Evolutionary conservation across 1,139 yeast species (phyloP).

Genomic region (Debaryomycetaceae sp.): DNA sequence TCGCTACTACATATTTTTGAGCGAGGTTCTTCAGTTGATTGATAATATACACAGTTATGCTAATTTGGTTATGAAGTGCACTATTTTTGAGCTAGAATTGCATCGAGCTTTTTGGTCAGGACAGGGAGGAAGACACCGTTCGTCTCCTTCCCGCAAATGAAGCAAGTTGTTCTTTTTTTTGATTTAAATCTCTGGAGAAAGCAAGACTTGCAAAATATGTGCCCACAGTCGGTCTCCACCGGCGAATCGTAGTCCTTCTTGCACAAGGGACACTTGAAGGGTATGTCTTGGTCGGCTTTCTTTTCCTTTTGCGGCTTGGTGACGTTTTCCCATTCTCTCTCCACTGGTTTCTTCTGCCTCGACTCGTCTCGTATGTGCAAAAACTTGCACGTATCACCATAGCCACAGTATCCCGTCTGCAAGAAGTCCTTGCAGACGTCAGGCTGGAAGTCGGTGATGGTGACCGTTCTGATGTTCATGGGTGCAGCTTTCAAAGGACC

Average conservation of each 20-base stretch:
- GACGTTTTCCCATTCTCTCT: slow-evolving; percentile 67
- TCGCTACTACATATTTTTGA: background rate
- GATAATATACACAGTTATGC: background rate
- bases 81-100: slow-evolving; percentile 3
- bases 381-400: slow-evolving; percentile 97
- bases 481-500: slow-evolving; percentile 31
- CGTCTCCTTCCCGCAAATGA: slow-evolving; percentile 57
- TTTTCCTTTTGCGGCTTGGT: slow-evolving; percentile 6
- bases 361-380: slow-evolving; percentile 87
- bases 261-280: slow-evolving; percentile 67
- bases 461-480: slow-evolving; percentile 62
- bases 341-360: slow-evolving; percentile 65
- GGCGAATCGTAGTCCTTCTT: slow-evolving; percentile 54
- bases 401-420: slow-evolving; percentile 94
- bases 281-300: slow-evolving; percentile 30
- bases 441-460: slow-evolving; percentile 85
- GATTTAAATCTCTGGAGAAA: slow-evolving; percentile 49
- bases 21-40: no score
- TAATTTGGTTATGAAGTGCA: background rate
- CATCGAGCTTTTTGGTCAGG: slow-evolving; percentile 12
- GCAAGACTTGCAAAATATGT: slow-evolving; percentile 64
- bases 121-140: slow-evolving; percentile 43
- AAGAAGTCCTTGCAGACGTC: slow-evolving; percentile 92
- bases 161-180: slow-evolving; percentile 43
- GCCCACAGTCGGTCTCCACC: slow-evolving; percentile 61